A percentile compares a stretch with the other conserved stretches of the same genome.
These are phyloP conservation scores for Saturnispora bothae DNA, from an alignment of 805 yeast genomes.

Conservation along the genomic window DNA sequence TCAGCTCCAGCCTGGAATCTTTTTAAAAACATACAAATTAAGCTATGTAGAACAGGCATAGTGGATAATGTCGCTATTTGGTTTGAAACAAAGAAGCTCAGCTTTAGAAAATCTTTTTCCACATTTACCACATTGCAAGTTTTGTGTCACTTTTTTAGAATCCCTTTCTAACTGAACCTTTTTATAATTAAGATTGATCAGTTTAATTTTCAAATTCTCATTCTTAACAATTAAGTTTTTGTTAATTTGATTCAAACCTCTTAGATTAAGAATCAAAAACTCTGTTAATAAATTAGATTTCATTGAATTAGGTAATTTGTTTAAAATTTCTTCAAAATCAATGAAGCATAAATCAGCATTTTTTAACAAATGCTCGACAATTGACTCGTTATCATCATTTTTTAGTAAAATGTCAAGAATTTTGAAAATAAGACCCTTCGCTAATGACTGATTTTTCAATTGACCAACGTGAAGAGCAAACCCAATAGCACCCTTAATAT, in stretches of 20 bases:
- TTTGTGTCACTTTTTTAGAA: slow-evolving; percentile 30
- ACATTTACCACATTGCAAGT: slow-evolving; percentile 54
- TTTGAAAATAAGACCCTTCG: slow-evolving; percentile 31
- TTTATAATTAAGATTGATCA: slow-evolving; percentile 33
- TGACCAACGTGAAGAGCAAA: slow-evolving; percentile 46
- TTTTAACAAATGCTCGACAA: slow-evolving; percentile 24
- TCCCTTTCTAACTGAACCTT: slow-evolving; percentile 30
- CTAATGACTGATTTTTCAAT: slow-evolving; percentile 11
- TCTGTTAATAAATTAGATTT: slow-evolving; percentile 32
- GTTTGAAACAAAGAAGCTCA: slow-evolving; percentile 38
- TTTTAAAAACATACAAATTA: no score
- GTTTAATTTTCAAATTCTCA: slow-evolving; percentile 44
- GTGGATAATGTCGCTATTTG: slow-evolving; percentile 30
- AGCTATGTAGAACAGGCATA: no score
- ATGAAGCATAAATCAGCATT: slow-evolving; percentile 18
- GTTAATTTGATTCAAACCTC: slow-evolving; percentile 30
- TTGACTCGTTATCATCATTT: slow-evolving; percentile 10
- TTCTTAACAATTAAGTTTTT: slow-evolving; percentile 33
- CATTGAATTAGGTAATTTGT: slow-evolving; percentile 41
- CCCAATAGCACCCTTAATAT: slow-evolving; percentile 45
- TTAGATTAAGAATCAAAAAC: slow-evolving; percentile 37
- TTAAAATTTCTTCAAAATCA: slow-evolving; percentile 30
- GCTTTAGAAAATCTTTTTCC: slow-evolving; percentile 35
- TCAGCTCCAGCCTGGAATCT: no score
- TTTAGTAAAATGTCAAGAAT: slow-evolving; percentile 33